These are phyloP conservation scores for Apiospora arundinis DNA, from an alignment of 2,329 filamentous ascomycete species.

Conservation along the genomic window DNA sequence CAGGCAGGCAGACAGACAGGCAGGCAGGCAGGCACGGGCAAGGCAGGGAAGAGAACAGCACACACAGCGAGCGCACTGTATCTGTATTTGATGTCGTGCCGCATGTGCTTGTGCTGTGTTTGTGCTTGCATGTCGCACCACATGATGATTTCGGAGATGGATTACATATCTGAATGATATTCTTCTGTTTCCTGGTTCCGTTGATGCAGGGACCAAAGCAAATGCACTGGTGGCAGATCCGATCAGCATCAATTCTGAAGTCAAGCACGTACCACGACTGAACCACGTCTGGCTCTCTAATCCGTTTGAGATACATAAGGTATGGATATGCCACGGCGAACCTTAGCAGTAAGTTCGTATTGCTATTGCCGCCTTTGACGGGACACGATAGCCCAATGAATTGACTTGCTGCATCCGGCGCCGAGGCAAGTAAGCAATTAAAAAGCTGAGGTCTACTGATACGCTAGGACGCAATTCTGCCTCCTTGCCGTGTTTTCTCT, in stretches of 20 bases:
- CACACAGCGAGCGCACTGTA: not conserved
- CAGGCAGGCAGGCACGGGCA: too few species aligned
- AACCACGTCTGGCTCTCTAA: not conserved
- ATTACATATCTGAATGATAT: not conserved
- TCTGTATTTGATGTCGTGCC: not conserved
- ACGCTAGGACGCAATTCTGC: not conserved
- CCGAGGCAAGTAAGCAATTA: conserved; percentile 9
- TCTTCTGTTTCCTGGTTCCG: conserved; percentile 8
- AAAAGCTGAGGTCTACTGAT: not conserved
- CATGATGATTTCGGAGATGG: not conserved
- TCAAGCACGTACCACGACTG: not conserved
- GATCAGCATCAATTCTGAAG: not conserved
- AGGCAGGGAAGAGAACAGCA: not conserved
- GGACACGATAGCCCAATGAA: conserved; percentile 1
- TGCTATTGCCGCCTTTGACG: not conserved
- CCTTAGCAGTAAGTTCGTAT: not conserved
- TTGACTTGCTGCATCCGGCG: not conserved
- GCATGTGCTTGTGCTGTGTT: not conserved
- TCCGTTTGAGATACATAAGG: conserved; percentile 14
- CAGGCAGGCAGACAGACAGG: not conserved
- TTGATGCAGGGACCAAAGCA: conserved; percentile 16
- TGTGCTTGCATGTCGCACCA: not conserved
- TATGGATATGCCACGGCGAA: not conserved
- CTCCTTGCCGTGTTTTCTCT: not conserved
- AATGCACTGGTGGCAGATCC: conserved; percentile 13